These are phyloP conservation scores for Pilaira anomala DNA, from an alignment of 192 early-diverging fungal genomes.

Conservation along the genomic window DNA sequence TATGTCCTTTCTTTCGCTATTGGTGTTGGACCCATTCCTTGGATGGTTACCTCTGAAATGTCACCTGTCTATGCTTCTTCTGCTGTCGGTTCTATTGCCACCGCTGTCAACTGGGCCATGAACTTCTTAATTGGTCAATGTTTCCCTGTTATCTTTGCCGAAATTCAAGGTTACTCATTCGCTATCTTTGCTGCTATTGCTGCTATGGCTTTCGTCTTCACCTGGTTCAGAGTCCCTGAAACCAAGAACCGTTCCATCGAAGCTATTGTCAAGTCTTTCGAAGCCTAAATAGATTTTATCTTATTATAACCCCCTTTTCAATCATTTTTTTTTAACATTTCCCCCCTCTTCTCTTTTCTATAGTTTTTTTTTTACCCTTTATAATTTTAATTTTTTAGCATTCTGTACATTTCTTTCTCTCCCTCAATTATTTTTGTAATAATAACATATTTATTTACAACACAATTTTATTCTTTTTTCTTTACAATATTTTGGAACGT, in stretches of 20 bases:
- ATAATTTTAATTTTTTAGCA: too few relatives aligned
- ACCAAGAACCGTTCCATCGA: slow-evolving; percentile 56
- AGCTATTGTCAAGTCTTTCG: slow-evolving; percentile 40
- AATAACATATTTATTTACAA: too few relatives aligned
- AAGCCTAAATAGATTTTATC: slow-evolving; percentile 18
- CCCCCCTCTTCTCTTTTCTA: too few relatives aligned
- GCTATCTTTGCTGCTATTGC: slow-evolving; percentile 11
- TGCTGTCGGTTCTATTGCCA: slow-evolving; percentile 66
- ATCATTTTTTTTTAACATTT: too few relatives aligned
- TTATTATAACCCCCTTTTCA: too few relatives aligned
- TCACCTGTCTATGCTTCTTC: slow-evolving; percentile 73
- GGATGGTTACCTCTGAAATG: slow-evolving; percentile 76
- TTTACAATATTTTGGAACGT: too few relatives aligned
- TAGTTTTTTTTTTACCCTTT: too few relatives aligned
- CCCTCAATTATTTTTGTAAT: too few relatives aligned
- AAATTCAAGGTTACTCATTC: slow-evolving; percentile 41
- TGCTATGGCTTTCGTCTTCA: slow-evolving; percentile 37
- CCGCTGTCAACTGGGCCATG: slow-evolving; percentile 66
- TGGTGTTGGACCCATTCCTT: slow-evolving; percentile 80
- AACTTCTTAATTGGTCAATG: slow-evolving; percentile 47
- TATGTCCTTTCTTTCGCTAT: slow-evolving; percentile 79
- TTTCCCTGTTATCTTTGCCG: slow-evolving; percentile 36
- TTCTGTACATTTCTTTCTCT: too few relatives aligned
- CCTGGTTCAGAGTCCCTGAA: slow-evolving; percentile 46
- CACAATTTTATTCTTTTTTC: too few relatives aligned